Conservation (phyloP, 176 grass and related monocot genomes). For the Neostapfia colusana region DNA sequence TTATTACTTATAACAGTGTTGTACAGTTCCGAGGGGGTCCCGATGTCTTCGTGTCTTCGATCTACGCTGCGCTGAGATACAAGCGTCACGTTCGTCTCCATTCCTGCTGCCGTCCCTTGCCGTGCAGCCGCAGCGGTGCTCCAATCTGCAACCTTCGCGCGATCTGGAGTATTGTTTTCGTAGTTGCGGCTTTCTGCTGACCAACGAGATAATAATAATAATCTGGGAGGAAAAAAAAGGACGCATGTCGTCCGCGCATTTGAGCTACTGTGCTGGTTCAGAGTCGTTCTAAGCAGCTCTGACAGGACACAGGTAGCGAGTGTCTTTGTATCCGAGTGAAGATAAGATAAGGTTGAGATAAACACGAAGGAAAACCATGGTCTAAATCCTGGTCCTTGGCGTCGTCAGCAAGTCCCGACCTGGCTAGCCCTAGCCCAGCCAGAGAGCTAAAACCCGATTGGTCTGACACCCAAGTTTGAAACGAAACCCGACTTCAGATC, state of each 20-base stretch:
- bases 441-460: no score
- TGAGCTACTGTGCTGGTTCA: neutral
- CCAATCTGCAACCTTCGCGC: neutral
- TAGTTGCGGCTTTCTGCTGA: neutral
- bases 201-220: neutral
- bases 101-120: neutral
- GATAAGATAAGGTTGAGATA: slow-evolving; percentile 22
- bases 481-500: no score
- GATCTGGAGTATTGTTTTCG: neutral
- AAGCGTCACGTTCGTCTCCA: neutral
- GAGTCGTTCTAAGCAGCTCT: neutral
- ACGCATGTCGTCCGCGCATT: neutral
- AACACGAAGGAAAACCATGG: slow-evolving; percentile 6
- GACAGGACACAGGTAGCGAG: neutral
- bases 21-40: neutral
- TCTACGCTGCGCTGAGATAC: neutral
- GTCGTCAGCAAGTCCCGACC: neutral
- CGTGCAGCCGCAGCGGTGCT: neutral
- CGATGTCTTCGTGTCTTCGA: neutral
- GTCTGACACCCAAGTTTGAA: no score
- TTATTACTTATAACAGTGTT: neutral
- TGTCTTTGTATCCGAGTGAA: neutral
- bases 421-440: neutral
- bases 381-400: slow-evolving; percentile 2
- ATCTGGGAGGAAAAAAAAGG: neutral